Evolutionary conservation across 306 rosid species (phyloP).

Genomic region (Myrica gale): DNA sequence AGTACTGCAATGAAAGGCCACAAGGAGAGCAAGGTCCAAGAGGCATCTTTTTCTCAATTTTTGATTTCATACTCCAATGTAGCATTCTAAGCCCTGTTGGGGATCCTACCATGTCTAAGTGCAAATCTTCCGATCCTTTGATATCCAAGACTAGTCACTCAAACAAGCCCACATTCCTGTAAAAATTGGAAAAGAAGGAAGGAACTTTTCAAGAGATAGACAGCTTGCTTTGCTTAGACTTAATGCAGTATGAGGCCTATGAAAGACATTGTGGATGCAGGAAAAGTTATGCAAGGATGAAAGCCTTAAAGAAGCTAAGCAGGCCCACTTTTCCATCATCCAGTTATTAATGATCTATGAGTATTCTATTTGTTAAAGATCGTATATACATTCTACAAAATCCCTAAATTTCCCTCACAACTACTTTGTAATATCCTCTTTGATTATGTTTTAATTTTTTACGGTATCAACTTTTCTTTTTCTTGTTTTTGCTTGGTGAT

Average conservation of each 20-base stretch:
- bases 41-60: too few species aligned
- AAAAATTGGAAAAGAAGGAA: not conserved
- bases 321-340: not conserved
- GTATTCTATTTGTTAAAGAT: not conserved
- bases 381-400: not conserved
- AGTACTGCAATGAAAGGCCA: too few species aligned
- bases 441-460: not conserved
- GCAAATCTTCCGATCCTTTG: too few species aligned
- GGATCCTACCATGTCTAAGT: too few species aligned
- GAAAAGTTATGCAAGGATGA: not conserved
- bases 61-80: too few species aligned
- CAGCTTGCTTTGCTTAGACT: not conserved
- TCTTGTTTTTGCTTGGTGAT: slow-evolving; percentile 15
- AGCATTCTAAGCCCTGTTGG: too few species aligned
- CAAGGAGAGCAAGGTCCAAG: too few species aligned
- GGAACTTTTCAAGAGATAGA: not conserved
- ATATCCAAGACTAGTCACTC: too few species aligned
- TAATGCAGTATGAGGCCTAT: not conserved
- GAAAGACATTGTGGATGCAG: not conserved
- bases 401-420: not conserved
- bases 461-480: not conserved
- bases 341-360: not conserved
- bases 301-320: not conserved
- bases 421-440: not conserved
- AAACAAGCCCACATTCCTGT: too few species aligned